Percentiles rank a stretch among this genome's conserved stretches.
Evolutionary conservation across 371 early-diverging fungal genomes (phyloP).

Genomic region (Haplosporangium sp.): DNA sequence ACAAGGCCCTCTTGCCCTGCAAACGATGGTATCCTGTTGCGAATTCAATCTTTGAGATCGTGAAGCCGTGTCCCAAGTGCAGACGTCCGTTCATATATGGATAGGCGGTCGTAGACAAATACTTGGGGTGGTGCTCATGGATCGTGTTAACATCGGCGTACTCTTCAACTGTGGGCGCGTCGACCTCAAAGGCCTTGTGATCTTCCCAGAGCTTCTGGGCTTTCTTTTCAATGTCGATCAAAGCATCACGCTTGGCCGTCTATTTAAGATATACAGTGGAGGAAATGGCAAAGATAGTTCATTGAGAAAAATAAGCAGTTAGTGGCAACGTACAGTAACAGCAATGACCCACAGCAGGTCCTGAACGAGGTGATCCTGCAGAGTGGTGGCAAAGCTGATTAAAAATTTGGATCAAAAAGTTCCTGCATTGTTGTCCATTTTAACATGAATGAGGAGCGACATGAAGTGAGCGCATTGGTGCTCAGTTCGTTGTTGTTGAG

Average conservation of each 20-base stretch:
- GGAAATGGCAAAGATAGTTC: not conserved
- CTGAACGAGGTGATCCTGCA: not conserved
- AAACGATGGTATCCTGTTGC: conserved; percentile 94
- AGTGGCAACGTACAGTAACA: not conserved
- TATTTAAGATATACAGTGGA: conserved; percentile 21
- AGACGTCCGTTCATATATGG: conserved; percentile 99
- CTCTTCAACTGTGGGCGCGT: conserved; percentile 85
- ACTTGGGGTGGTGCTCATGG: conserved; percentile 86
- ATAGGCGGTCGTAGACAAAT: conserved; percentile 97
- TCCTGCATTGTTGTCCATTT: too few relatives aligned
- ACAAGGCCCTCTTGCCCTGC: conserved; percentile 95
- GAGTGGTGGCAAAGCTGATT: not conserved
- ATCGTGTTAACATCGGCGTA: conserved; percentile 58
- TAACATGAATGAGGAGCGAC: not conserved
- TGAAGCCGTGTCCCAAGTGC: conserved; percentile 99
- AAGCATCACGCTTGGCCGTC: conserved; percentile 88
- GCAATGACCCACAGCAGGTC: not conserved
- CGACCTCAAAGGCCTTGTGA: conserved; percentile 81
- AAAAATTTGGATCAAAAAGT: not conserved
- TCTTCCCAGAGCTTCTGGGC: conserved; percentile 88
- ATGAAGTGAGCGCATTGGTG: not conserved
- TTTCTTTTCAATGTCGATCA: conserved; percentile 80
- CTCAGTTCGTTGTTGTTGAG: too few relatives aligned
- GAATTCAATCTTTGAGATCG: conserved; percentile 98
- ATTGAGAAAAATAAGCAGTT: not conserved